Conservation (phyloP, 2,329 filamentous ascomycete genomes). For the Colletotrichum tropicale region DNA sequence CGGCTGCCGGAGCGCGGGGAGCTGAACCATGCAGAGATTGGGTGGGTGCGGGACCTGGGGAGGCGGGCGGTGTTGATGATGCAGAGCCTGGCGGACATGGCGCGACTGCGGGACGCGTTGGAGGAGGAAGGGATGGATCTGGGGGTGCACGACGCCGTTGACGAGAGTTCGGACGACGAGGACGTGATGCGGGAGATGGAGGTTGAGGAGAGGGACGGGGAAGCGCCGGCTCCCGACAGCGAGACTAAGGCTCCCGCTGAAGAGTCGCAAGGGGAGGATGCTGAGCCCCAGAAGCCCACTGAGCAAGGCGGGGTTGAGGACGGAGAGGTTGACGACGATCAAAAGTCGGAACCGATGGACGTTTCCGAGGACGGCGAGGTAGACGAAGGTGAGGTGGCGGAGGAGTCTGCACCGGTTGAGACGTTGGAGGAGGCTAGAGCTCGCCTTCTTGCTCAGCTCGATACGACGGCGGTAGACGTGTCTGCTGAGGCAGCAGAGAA, state of each 20-base stretch:
- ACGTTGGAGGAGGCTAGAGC: slow-evolving; percentile 52
- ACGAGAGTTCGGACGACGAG: slow-evolving; percentile 44
- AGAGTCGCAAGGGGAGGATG: background rate
- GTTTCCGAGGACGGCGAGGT: slow-evolving; percentile 43
- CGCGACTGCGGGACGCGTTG: slow-evolving; percentile 47
- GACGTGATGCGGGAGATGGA: slow-evolving; percentile 39
- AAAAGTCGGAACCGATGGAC: slow-evolving; percentile 45
- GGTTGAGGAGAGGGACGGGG: slow-evolving; percentile 31
- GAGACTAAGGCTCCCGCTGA: background rate
- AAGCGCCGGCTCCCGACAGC: background rate
- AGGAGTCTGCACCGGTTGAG: slow-evolving; percentile 29
- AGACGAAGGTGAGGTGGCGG: slow-evolving; percentile 34
- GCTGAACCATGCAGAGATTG: slow-evolving; percentile 77
- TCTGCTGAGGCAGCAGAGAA: slow-evolving; percentile 13
- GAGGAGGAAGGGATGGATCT: slow-evolving; percentile 41
- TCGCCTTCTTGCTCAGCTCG: slow-evolving; percentile 51
- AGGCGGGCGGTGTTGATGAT: slow-evolving; percentile 73
- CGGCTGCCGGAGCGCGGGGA: slow-evolving; percentile 76
- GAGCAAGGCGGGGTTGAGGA: background rate
- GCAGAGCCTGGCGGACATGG: slow-evolving; percentile 58
- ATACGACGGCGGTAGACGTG: slow-evolving; percentile 30
- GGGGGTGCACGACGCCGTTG: slow-evolving; percentile 49
- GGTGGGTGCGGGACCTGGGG: slow-evolving; percentile 78
- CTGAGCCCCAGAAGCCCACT: background rate
- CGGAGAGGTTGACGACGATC: slow-evolving; percentile 19